Conservation (phyloP, 2,329 filamentous ascomycete species). For the Chrysosporium queenslandicum region DNA sequence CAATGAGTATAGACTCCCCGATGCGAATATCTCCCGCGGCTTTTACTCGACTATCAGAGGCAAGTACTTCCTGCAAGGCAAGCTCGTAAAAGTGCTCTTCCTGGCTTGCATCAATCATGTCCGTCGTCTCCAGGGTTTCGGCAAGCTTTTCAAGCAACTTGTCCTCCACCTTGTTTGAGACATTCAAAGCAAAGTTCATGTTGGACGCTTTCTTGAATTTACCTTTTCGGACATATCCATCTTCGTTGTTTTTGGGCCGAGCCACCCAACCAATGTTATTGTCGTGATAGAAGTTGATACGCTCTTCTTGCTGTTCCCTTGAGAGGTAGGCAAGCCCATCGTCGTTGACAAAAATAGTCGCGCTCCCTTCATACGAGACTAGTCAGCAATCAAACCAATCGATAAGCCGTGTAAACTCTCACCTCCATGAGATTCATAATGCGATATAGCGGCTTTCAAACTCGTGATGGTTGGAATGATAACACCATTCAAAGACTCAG, state of each 20-base stretch:
- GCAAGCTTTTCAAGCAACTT: slow-evolving; percentile 35
- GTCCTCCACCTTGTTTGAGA: slow-evolving; percentile 54
- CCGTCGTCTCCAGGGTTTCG: slow-evolving; percentile 11
- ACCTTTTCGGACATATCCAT: slow-evolving; percentile 46
- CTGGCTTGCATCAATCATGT: slow-evolving; percentile 30
- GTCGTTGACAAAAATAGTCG: slow-evolving; percentile 33
- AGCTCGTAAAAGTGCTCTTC: slow-evolving; percentile 34
- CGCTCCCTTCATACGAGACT: slow-evolving; percentile 19
- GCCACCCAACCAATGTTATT: slow-evolving; percentile 44
- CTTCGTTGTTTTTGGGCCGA: slow-evolving; percentile 42
- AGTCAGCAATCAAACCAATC: background rate
- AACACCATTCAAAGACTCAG: slow-evolving; percentile 65
- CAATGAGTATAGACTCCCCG: slow-evolving; percentile 64
- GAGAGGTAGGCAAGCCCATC: slow-evolving; percentile 33
- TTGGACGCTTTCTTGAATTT: slow-evolving; percentile 68
- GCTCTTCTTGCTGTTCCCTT: slow-evolving; percentile 36
- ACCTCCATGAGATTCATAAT: slow-evolving; percentile 45
- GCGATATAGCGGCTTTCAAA: slow-evolving; percentile 48
- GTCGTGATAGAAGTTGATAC: slow-evolving; percentile 42
- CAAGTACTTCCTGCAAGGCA: slow-evolving; percentile 38
- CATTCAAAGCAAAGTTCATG: slow-evolving; percentile 60
- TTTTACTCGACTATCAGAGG: slow-evolving; percentile 45
- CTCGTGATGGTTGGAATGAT: slow-evolving; percentile 49
- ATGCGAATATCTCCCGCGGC: slow-evolving; percentile 78
- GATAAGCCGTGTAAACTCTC: background rate